A percentile compares a stretch with the other conserved stretches of the same genome.
phyloP scores from a whole-genome alignment of 1,284 basidiomycete species.

The Tremellales sp. region DNA sequence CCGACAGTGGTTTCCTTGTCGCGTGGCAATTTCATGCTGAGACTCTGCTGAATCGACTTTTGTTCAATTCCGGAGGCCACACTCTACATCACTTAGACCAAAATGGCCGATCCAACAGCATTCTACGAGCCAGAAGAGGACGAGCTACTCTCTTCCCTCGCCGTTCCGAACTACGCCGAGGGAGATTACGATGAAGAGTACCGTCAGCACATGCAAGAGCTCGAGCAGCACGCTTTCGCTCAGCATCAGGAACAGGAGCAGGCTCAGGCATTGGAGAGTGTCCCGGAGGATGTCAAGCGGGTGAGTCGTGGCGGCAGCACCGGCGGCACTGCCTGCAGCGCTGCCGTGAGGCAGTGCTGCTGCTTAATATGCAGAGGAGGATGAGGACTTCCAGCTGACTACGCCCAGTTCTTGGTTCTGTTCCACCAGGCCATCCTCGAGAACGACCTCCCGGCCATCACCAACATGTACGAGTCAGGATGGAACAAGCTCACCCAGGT shows the following conservation, averaged over 20 bases:
- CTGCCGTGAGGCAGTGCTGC: no score
- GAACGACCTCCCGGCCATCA: conserved; percentile 83
- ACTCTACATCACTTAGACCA: conserved; percentile 2
- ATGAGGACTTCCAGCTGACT: neutral
- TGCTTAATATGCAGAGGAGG: no score
- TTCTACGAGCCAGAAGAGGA: conserved; percentile 48
- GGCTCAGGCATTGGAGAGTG: conserved; percentile 34
- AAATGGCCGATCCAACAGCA: conserved; percentile 46
- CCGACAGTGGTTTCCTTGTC: neutral
- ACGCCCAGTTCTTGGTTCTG: conserved; percentile 75
- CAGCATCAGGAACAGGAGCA: conserved; percentile 39
- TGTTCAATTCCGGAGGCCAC: no score
- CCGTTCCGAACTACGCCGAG: conserved; percentile 21
- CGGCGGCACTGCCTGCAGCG: no score
- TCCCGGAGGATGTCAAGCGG: conserved; percentile 49
- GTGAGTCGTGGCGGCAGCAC: conserved; percentile 22
- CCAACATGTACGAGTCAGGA: conserved; percentile 86
- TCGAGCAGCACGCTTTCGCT: conserved; percentile 39
- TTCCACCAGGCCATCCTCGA: conserved; percentile 76
- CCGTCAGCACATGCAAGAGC: conserved; percentile 37
- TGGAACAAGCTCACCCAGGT: conserved; percentile 84
- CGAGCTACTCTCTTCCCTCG: conserved; percentile 43
- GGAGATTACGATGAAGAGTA: conserved; percentile 29
- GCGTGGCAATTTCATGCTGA: neutral
- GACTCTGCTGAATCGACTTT: neutral